Conservation (phyloP, 495 filamentous ascomycete genomes). For the Podospora australis region DNA sequence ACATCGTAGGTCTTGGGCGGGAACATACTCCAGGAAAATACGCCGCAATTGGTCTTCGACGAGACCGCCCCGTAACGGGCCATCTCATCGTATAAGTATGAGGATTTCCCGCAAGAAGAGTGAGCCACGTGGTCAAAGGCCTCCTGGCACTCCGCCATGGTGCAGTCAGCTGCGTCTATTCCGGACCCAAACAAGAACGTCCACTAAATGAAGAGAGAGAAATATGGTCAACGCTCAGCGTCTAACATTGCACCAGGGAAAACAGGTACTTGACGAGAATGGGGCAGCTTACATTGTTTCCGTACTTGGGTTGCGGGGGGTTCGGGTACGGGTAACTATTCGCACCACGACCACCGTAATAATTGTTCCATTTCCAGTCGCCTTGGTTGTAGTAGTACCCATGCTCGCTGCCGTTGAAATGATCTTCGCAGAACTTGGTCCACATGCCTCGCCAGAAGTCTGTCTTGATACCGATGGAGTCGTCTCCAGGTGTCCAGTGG, state of each 20-base stretch:
- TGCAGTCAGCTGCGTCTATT: background rate
- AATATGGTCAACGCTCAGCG: no score
- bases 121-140: background rate
- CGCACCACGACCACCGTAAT: no score
- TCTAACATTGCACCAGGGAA: no score
- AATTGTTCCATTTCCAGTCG: no score
- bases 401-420: no score
- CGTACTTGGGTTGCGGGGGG: background rate
- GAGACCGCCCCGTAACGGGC: background rate
- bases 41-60: background rate
- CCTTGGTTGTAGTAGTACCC: no score
- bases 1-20: background rate
- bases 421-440: background rate
- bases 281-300: background rate
- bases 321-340: background rate
- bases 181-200: no score
- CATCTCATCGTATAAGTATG: background rate
- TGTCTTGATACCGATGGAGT: background rate
- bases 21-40: background rate
- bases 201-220: no score
- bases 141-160: background rate
- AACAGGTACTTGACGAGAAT: background rate
- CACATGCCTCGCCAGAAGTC: background rate
- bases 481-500: background rate
- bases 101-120: background rate